Evolutionary conservation across 1,284 basidiomycete species (phyloP), one percentile per base, ranked within the genome.

Genomic region (Ustilago tritici): DNA sequence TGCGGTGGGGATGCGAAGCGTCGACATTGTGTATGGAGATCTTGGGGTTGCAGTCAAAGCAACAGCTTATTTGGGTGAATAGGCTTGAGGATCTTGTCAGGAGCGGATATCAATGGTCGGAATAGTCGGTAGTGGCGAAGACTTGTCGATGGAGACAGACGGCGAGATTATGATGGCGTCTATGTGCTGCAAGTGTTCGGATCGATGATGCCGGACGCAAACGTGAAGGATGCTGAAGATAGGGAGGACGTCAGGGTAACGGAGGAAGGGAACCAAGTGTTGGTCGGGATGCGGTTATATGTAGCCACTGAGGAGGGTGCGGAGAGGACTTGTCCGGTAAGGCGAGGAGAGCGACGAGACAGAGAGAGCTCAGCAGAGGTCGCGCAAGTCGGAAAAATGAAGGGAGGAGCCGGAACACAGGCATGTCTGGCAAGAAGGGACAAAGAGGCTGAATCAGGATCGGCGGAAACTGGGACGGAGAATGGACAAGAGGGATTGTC

Each of bases 1-100:
- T 5, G 58, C 23, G n/a, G 53, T 43, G 12, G 71, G 62, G 10
- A 69, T 69, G n/a, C 71, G 68, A 4, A 78, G 64, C 1, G 70
- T 72, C 40, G 74, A 50, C 58, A 52, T 58, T 55, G 23, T 64
- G 19, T 41, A 32, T 34, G 36, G 40, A 19, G 52, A 28, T 23
- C 14, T 43, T 8, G 38, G 11, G 23, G 38, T 43, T 34, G 32
- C 50, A 43, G 34, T n/a, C n/a, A 31, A 60, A 31, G 28, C 31
- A 32, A 50, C 31, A 11, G 17, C 23, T 19, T 57, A 5, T 54
- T 28, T 28, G 12, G 52, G 23, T 7, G 11, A 35, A 55, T 1
- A 35, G 35, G 19, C 11, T 40, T 40, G 38, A 40, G 38, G 11
- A 28, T 0, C 23, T 28, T 28, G 2, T 28, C 23, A 28, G 23